phyloP scores from a whole-genome alignment of 2,329 filamentous ascomycete genomes.

The Sclerotinia minor region DNA sequence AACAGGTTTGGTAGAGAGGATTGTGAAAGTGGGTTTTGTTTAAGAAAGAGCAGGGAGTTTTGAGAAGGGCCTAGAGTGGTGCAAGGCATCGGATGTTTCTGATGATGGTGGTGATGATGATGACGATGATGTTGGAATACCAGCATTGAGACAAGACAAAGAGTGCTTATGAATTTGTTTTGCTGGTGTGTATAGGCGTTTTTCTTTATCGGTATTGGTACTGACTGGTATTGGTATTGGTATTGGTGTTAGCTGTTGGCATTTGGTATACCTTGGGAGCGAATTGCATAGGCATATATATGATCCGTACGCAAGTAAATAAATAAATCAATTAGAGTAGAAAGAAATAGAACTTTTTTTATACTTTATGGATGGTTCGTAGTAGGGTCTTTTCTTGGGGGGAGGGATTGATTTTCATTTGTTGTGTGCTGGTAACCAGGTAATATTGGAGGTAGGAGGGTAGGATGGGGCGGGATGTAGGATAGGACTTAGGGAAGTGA shows the following conservation, averaged over 20 bases:
- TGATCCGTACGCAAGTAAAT: background rate
- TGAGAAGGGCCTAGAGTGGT: background rate
- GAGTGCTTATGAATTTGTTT: background rate
- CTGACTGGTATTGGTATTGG: background rate
- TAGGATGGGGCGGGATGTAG: too few relatives aligned
- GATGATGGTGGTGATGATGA: too few relatives aligned
- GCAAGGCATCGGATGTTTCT: background rate
- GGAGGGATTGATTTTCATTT: too few relatives aligned
- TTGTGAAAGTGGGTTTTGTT: background rate
- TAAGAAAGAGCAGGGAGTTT: background rate
- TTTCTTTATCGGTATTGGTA: background rate
- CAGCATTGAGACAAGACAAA: background rate
- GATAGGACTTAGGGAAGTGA: too few relatives aligned
- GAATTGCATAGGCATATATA: background rate
- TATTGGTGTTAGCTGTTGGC: background rate
- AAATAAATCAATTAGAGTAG: background rate
- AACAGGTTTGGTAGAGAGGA: constrained; percentile 31
- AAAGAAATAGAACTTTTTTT: background rate
- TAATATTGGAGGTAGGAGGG: too few relatives aligned
- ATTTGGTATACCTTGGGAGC: constrained; percentile 10
- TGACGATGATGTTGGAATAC: background rate
- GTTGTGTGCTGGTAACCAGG: background rate
- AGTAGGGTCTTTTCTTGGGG: background rate
- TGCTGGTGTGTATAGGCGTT: constrained; percentile 6
- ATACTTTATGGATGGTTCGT: background rate